Evolutionary conservation across 1,284 basidiomycete genomes (phyloP).

Genomic region (Fomitiporia mediterranea): DNA sequence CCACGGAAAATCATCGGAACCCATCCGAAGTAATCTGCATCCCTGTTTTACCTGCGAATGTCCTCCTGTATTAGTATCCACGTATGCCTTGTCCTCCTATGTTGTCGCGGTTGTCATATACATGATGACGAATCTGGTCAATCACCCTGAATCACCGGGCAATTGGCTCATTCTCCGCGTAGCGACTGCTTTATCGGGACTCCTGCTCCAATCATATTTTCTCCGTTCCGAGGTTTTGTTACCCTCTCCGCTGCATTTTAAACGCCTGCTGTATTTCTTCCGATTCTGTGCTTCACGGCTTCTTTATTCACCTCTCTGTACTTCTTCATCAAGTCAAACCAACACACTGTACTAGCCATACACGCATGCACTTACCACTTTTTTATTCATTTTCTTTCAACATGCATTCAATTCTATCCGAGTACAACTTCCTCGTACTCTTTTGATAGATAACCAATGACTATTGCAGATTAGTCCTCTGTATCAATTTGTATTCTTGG

Average conservation of each 20-base stretch:
- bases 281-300: neutral
- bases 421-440: too few relatives aligned
- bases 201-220: neutral
- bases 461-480: too few relatives aligned
- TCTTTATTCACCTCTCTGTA: neutral
- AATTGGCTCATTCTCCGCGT: too few relatives aligned
- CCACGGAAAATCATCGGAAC: neutral
- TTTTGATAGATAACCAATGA: too few relatives aligned
- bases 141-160: too few relatives aligned
- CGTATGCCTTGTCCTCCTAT: neutral
- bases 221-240: neutral
- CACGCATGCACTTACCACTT: neutral
- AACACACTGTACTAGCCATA: neutral
- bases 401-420: too few relatives aligned
- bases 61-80: neutral
- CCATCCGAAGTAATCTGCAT: neutral
- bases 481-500: too few relatives aligned
- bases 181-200: neutral
- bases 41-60: too few relatives aligned
- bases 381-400: too few relatives aligned
- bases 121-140: too few relatives aligned
- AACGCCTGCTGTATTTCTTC: slow-evolving; percentile 3
- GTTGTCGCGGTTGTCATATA: neutral
- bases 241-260: neutral
- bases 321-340: neutral